Base-by-base conservation (phyloP, 164 flowering plant genomes). In the Hamamelis virginiana region DNA sequence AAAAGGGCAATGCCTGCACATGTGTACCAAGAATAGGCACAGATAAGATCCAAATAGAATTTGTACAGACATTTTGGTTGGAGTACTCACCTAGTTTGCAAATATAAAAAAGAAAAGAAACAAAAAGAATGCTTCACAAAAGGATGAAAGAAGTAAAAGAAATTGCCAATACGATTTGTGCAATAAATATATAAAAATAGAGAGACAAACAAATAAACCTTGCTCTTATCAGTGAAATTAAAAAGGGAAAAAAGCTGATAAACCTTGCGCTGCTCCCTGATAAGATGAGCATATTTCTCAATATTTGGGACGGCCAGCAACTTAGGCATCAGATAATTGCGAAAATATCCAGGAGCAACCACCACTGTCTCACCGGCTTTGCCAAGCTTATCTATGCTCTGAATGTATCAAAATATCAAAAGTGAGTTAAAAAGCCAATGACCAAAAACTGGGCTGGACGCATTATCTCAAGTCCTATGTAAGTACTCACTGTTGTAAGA, bases 241-340 rank as follows among this genome's bases (percentile, higher is more conserved):
- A 46, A 9, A 16, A 13, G 8, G 46, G 27, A 56, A 16, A 27
- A 68, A 50, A 66, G 21, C n/a, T 1, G 44, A 62, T 28, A 18
- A 75, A 92, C 99, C 98, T 89, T 90, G 70, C 88, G 83, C 73
- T 93, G 97, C 84, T 93, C 96, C 26, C 80, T 67, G 62, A 96
- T 77, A 48, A 91, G 91, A 83, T 83, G 67, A 1, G 92, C 92
- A 76, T 77, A 96, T 83, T 90, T 96, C 12, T 89, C 97, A 64
- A 91, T 89, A 66, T 96, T 90, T 3, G 98, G 98, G 44, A 91
- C 97, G 3, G 99, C 99, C 46, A 91, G 90, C 80, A 93, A 78
- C 81, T 93, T 96, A 47, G 99, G 99, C 99, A 96, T 96, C 73
- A 96, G 70, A 65, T 93, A 90, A 71, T 96, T 96, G 48, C 98